These are phyloP conservation scores for Ogataea degrootiae DNA, from an alignment of 805 yeast species.

Conservation along the genomic window DNA sequence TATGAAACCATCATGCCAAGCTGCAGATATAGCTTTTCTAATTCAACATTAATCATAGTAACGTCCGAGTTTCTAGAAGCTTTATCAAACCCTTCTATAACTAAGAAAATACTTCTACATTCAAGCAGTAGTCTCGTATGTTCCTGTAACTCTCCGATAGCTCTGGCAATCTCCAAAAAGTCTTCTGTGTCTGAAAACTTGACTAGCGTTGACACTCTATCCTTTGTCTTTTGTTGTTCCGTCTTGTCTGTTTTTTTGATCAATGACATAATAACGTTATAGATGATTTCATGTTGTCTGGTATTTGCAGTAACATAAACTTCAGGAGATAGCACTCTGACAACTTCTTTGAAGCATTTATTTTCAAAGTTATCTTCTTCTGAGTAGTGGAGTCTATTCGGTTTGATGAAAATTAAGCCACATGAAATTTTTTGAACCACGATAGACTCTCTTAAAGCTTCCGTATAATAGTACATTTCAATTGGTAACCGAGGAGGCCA, in stretches of 20 bases:
- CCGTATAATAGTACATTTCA: slow-evolving; percentile 54
- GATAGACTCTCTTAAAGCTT: slow-evolving; percentile 36
- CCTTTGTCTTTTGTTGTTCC: slow-evolving; percentile 37
- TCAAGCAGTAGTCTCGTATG: slow-evolving; percentile 18
- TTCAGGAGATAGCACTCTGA: slow-evolving; percentile 35
- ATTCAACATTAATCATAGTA: slow-evolving; percentile 21
- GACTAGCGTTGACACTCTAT: slow-evolving; percentile 28
- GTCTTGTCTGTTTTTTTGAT: slow-evolving; percentile 31
- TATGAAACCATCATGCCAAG: slow-evolving; percentile 24
- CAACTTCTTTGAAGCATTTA: slow-evolving; percentile 17
- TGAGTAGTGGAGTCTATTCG: slow-evolving; percentile 46
- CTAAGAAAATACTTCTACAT: slow-evolving; percentile 19
- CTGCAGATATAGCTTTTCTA: slow-evolving; percentile 23
- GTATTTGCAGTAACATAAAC: slow-evolving; percentile 52
- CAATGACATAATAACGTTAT: slow-evolving; percentile 44
- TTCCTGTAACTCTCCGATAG: slow-evolving; percentile 18
- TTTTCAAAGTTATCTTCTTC: slow-evolving; percentile 19
- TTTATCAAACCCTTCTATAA: slow-evolving; percentile 7
- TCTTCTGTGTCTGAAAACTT: slow-evolving; percentile 25
- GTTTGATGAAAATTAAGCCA: slow-evolving; percentile 44
- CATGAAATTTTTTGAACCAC: slow-evolving; percentile 50
- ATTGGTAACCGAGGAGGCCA: slow-evolving; percentile 72
- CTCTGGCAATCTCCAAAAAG: slow-evolving; percentile 13
- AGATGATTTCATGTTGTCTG: slow-evolving; percentile 50
- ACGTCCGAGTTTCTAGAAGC: slow-evolving; percentile 3